A percentile compares a stretch with the other conserved stretches of the same genome.
These are phyloP conservation scores for Cochliopodium minus DNA, from an alignment of 208 protist genomes.

Conservation along the genomic window DNA sequence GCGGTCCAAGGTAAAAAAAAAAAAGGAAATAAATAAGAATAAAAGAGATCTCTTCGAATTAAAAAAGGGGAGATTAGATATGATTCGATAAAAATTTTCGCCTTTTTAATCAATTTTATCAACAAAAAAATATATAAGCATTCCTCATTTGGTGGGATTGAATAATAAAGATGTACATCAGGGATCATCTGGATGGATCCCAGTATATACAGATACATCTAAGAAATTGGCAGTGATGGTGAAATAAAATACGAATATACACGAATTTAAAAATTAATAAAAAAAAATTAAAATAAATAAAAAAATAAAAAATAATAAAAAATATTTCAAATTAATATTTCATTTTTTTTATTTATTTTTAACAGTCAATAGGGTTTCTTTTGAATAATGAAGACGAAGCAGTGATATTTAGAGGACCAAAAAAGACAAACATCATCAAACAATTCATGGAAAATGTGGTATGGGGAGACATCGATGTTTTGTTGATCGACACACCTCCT, in stretches of 20 bases:
- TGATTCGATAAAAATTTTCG: too few relatives aligned
- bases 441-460: conserved; percentile 91
- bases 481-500: conserved; percentile 98
- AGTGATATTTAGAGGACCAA: conserved; percentile 90
- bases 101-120: too few relatives aligned
- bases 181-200: conserved; percentile 68
- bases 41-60: too few relatives aligned
- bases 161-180: conserved; percentile 62
- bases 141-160: conserved; percentile 63
- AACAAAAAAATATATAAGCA: too few relatives aligned
- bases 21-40: too few relatives aligned
- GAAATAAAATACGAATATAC: too few relatives aligned
- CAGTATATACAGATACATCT: conserved; percentile 81
- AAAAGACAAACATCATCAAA: conserved; percentile 93
- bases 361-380: conserved; percentile 95
- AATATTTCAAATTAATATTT: too few relatives aligned
- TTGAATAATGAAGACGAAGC: conserved; percentile 80
- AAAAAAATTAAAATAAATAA: too few relatives aligned
- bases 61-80: too few relatives aligned
- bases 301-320: too few relatives aligned
- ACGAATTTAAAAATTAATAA: too few relatives aligned
- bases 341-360: too few relatives aligned
- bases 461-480: conserved; percentile 89
- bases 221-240: conserved; percentile 88
- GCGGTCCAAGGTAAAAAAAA: conserved; percentile 60